Base-by-base conservation (phyloP, 306 rosid genomes). In the Vigna radiata region DNA sequence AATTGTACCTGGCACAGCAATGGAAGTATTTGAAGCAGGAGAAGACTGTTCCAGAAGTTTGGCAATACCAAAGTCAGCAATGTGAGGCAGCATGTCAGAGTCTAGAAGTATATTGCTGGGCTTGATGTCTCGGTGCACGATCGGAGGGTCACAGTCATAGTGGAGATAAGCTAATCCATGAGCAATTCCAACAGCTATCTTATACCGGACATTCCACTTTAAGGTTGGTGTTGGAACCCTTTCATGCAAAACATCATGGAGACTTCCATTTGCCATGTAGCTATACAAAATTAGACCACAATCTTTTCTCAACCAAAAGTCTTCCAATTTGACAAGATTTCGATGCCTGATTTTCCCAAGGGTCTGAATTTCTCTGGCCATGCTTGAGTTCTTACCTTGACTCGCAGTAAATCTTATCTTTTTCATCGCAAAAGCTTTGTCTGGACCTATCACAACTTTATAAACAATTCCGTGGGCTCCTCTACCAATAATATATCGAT, bases 391-490 rank as follows among this genome's bases (percentile, higher is more conserved):
- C 74, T 81, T 86, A 59, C 82, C 78, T 75, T 62, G 84, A 83
- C 82, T 86, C 12, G 85, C 88, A 1, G 63, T 66, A 77, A 84
- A 87, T 59, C 58, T 84, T 55, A 94, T 68, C 89, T 90, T 91
- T 87, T 94, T 94, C 52, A 88, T 86, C 7, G 96, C 98, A 81
- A 61, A 90, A 73, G 72, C 84, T 55, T 74, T 53, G 77, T 83
- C 77, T 16, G 89, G 81, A 63, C 77, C 80, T 25, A 88, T 41
- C 14, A 70, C 48, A 59, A 93, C 97, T 85, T 86, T 90, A 52
- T 94, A 94, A 47, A 94, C 96, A 50, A 84, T 81, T 84, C 98
- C 97, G 66, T 94, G 97, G 12, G 93, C 91, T 81, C 98, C 98
- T 85, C 85, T 84, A n/a, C 98, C 98, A 5, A 94, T 86, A 19